A percentile compares a stretch with the other conserved stretches of the same genome.
Evolutionary conservation across 805 yeast species (phyloP).

Genomic region (Yamadazyma endophytica): DNA sequence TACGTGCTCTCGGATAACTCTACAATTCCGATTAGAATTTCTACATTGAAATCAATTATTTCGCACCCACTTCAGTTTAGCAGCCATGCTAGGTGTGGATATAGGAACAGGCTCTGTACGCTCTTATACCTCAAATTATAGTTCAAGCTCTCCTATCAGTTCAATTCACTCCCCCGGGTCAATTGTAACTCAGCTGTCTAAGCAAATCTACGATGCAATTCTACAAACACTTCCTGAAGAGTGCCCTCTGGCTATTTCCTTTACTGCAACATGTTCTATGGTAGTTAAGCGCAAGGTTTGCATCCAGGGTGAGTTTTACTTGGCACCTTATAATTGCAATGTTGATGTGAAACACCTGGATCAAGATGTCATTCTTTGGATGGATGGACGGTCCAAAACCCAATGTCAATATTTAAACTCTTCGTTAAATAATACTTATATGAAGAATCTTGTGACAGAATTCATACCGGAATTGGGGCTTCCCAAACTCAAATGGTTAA

Average conservation of each 20-base stretch:
- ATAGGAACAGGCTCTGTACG: no score
- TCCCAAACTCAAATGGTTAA: slow-evolving; percentile 45
- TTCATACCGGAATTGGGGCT: slow-evolving; percentile 57
- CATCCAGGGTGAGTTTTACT: slow-evolving; percentile 14
- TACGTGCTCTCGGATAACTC: no score
- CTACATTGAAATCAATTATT: no score
- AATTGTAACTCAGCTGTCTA: slow-evolving; percentile 43
- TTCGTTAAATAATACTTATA: slow-evolving; percentile 1
- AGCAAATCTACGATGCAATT: slow-evolving; percentile 32
- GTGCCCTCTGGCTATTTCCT: slow-evolving; percentile 13
- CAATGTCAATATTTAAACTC: slow-evolving; percentile 30
- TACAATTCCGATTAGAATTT: no score
- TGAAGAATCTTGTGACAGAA: slow-evolving; percentile 34
- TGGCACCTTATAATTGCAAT: slow-evolving; percentile 27
- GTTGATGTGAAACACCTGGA: slow-evolving; percentile 9
- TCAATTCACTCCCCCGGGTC: neutral
- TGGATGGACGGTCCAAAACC: slow-evolving; percentile 45
- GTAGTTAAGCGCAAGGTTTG: slow-evolving; percentile 34
- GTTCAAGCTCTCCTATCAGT: neutral
- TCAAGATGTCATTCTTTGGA: slow-evolving; percentile 53
- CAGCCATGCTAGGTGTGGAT: no score
- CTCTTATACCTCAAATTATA: no score
- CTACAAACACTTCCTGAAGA: slow-evolving; percentile 14
- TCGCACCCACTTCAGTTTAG: no score
- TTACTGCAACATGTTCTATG: slow-evolving; percentile 59